Evolutionary conservation across 805 yeast species (phyloP).

Genomic region (Zygosaccharomyces gambellarensis): DNA sequence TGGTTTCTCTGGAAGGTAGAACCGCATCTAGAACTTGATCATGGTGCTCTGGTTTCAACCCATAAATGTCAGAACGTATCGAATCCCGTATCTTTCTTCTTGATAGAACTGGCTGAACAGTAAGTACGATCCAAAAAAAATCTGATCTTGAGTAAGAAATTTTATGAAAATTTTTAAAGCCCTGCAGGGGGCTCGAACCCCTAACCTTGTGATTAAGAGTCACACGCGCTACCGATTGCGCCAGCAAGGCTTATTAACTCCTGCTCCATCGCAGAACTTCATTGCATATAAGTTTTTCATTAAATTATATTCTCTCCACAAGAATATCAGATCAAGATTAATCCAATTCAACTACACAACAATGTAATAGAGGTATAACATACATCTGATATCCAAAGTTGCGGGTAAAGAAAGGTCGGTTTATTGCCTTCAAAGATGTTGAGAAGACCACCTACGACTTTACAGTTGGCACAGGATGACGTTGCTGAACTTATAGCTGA

Average conservation of each 20-base stretch:
- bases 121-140: too few species aligned
- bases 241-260: slow-evolving; percentile 31
- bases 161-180: slow-evolving; percentile 14
- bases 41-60: too few species aligned
- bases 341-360: background rate
- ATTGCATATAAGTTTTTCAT: background rate
- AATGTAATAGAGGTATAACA: background rate
- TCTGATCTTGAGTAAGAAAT: too few species aligned
- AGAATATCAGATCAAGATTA: background rate
- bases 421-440: slow-evolving; percentile 41
- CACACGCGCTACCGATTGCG: slow-evolving; percentile 37
- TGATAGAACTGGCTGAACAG: background rate
- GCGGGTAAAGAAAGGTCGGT: background rate
- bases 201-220: slow-evolving; percentile 37
- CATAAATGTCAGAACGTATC: too few species aligned
- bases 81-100: background rate
- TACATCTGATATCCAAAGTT: background rate
- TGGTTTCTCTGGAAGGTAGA: background rate
- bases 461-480: slow-evolving; percentile 65
- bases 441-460: slow-evolving; percentile 66
- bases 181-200: slow-evolving; percentile 38
- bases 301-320: background rate
- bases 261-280: background rate
- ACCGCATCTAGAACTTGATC: too few species aligned
- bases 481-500: slow-evolving; percentile 34